Base-by-base conservation (phyloP, 164 flowering plant species). In the Sextonia rubra region DNA sequence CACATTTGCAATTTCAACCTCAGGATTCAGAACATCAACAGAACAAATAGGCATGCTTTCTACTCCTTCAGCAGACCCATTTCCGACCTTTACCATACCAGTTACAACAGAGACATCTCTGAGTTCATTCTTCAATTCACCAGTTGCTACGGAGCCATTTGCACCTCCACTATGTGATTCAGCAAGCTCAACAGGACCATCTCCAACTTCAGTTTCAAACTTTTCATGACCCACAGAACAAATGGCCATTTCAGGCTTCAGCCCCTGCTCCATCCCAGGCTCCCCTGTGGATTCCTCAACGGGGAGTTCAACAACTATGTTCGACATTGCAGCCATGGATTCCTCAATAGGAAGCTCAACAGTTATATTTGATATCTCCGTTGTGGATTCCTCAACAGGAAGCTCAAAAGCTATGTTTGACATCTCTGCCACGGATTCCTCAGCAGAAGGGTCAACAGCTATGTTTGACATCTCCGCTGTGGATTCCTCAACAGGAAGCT, bases 1-100 rank as follows among this genome's bases (percentile, higher is more conserved):
- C 23, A 14, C 9, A 32, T 69, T 44, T 73, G 22, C 62, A 66
- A 49, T 61, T 56, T 69, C 78, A 8, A 27, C 62, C 56, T 75
- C 75, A 17, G 71, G 6, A 60, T 70, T 37, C 23, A 26, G 22
- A 6, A 60, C 60, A 12, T 15, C 69, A 68, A 47, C 37, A 47
- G 37, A 15, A 9, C 49, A 3, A 24, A 18, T 7, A 24, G 63
- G 49, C 58, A 29, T 61, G 27, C 64, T 61, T 61, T 25, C 64
- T 22, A n/a, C 26, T 23, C 27, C 25, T 61, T 61, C 64, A 61
- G 7, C 17, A 24, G 26, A 23, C 27, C 17, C 64, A 61, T 61
- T 61, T 61, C 24, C 64, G 9, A 65, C 22, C 22, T 25, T 22
- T 49, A 69, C 2, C 25, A 24, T 44, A 9, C 11, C 27, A 66